phyloP scores from a whole-genome alignment of 768 basidiomycete species.

The Pleurotus salmoneostramineus region DNA sequence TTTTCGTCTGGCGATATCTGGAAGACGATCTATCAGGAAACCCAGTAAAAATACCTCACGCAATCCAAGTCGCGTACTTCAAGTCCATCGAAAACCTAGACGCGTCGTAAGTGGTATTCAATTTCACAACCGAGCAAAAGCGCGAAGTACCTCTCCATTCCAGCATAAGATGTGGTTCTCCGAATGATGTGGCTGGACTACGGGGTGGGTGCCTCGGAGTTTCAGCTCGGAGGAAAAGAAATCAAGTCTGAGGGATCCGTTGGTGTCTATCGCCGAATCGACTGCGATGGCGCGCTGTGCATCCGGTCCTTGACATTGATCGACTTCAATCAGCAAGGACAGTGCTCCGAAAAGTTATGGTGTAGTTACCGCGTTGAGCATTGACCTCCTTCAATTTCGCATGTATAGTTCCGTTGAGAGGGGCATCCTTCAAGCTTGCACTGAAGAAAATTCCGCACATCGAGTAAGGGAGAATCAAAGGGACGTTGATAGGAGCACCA shows the following conservation, averaged over 20 bases:
- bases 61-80: slow-evolving; percentile 43
- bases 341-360: slow-evolving; percentile 1
- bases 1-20: slow-evolving; percentile 64
- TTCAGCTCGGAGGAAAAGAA: slow-evolving; percentile 77
- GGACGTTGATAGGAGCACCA: background rate
- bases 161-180: slow-evolving; percentile 69
- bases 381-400: slow-evolving; percentile 43
- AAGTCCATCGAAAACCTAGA: slow-evolving; percentile 73
- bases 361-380: slow-evolving; percentile 49
- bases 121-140: background rate
- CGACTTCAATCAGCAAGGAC: background rate
- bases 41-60: too few relatives aligned
- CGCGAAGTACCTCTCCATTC: slow-evolving; percentile 71
- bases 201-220: slow-evolving; percentile 53
- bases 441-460: slow-evolving; percentile 77
- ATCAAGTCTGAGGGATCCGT: slow-evolving; percentile 26
- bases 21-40: too few relatives aligned
- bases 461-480: background rate
- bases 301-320: slow-evolving; percentile 57
- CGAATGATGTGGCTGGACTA: slow-evolving; percentile 66
- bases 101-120: background rate
- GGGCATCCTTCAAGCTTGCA: slow-evolving; percentile 11
- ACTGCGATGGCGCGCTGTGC: slow-evolving; percentile 35
- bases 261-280: background rate
- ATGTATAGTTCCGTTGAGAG: slow-evolving; percentile 5